Evolutionary conservation across 2,329 filamentous ascomycete species (phyloP).

Genomic region (Fusarium fracticaudum): DNA sequence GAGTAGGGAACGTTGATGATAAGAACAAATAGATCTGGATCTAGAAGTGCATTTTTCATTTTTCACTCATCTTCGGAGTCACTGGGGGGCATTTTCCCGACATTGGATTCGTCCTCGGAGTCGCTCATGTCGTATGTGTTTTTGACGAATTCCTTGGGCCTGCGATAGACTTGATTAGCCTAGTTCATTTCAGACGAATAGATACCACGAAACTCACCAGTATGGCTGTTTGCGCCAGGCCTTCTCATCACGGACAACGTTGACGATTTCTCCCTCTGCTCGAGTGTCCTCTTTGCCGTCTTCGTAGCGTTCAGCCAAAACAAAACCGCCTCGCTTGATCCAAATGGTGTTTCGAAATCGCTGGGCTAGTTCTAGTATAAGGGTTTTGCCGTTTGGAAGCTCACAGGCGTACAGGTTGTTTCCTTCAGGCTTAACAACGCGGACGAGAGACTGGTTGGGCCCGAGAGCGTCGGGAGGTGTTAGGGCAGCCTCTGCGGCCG

Average conservation of each 20-base stretch:
- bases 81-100: constrained; percentile 86
- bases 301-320: constrained; percentile 77
- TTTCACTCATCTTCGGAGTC: constrained; percentile 72
- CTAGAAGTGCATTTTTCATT: neutral
- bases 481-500: constrained; percentile 77
- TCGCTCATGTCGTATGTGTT: constrained; percentile 68
- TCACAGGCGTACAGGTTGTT: constrained; percentile 89
- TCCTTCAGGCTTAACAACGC: constrained; percentile 82
- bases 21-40: constrained; percentile 47
- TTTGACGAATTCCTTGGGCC: constrained; percentile 84
- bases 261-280: constrained; percentile 88
- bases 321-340: constrained; percentile 89
- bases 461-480: constrained; percentile 68
- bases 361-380: constrained; percentile 83
- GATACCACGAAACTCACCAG: constrained; percentile 66
- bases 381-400: constrained; percentile 70
- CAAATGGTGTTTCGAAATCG: constrained; percentile 92
- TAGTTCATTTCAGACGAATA: constrained; percentile 8
- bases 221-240: constrained; percentile 88
- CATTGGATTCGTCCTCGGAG: constrained; percentile 80
- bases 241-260: constrained; percentile 91
- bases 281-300: constrained; percentile 77
- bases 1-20: constrained; percentile 31
- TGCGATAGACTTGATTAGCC: constrained; percentile 47
- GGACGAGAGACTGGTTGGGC: constrained; percentile 75